phyloP scores from a whole-genome alignment of 2,329 filamentous ascomycete genomes.

The Apiospora marii region DNA sequence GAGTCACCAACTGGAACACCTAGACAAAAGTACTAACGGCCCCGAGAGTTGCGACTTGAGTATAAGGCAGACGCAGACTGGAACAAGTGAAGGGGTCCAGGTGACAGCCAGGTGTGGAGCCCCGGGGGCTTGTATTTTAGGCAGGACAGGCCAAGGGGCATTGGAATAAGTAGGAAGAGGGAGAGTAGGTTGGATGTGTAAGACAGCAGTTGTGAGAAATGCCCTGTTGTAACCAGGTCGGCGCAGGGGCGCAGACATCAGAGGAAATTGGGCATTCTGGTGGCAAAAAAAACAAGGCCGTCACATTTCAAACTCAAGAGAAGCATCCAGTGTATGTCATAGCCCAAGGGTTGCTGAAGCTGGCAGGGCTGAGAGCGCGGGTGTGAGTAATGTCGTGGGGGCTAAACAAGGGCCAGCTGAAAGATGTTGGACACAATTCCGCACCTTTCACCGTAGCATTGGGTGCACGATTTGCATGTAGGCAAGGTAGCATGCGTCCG shows the following conservation, averaged over 20 bases:
- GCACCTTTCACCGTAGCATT: background rate
- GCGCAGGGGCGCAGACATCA: background rate
- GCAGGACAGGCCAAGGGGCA: background rate
- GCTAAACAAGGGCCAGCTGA: background rate
- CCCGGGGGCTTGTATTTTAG: slow-evolving; percentile 1
- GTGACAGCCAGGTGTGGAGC: background rate
- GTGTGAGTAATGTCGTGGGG: background rate
- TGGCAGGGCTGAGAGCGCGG: background rate
- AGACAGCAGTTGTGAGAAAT: background rate
- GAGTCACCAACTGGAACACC: slow-evolving; percentile 4
- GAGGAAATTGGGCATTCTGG: background rate
- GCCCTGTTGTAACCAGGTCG: background rate
- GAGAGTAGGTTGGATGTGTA: background rate
- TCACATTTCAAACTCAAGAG: background rate
- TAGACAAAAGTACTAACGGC: background rate
- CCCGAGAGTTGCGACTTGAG: background rate
- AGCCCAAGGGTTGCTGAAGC: background rate
- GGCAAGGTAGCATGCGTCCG: background rate
- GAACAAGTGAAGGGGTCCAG: background rate
- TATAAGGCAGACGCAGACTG: slow-evolving; percentile 7
- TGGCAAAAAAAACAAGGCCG: background rate
- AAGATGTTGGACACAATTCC: background rate
- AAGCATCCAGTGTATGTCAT: background rate
- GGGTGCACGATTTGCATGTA: background rate
- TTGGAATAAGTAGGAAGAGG: background rate